Evolutionary conservation across 495 filamentous ascomycete genomes (phyloP).

Genomic region (Parathielavia hyrcaniae): DNA sequence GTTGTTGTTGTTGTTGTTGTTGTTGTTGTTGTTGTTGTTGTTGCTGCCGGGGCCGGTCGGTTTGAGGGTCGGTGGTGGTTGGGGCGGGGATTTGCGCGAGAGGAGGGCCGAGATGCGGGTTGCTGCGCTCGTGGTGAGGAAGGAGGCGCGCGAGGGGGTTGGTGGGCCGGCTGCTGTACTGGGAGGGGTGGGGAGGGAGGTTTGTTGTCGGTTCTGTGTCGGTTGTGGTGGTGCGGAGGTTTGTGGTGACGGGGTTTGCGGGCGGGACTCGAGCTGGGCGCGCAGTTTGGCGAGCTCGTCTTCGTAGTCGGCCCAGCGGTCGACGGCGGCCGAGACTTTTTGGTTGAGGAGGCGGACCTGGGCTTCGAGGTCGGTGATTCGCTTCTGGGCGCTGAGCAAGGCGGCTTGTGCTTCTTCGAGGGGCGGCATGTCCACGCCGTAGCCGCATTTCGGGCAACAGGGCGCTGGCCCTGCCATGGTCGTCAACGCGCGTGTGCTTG

Average conservation of each 20-base stretch:
- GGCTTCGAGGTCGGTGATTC: constrained; percentile 73
- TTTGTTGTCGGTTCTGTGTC: constrained; percentile 18
- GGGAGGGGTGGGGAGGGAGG: constrained; percentile 18
- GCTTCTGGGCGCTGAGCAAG: constrained; percentile 52
- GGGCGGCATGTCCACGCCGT: constrained; percentile 32
- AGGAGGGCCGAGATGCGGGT: constrained; percentile 61
- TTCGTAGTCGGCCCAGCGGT: constrained; percentile 92
- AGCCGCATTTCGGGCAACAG: constrained; percentile 39
- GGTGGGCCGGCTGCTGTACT: constrained; percentile 18
- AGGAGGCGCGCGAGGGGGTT: constrained; percentile 33
- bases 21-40: constrained; percentile 1
- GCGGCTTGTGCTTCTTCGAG: constrained; percentile 47
- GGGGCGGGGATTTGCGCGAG: constrained; percentile 46
- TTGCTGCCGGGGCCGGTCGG: not conserved
- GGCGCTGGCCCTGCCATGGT: not conserved
- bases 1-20: constrained; percentile 16
- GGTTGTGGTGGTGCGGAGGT: not conserved
- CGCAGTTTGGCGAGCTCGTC: constrained; percentile 70
- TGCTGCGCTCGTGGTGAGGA: constrained; percentile 40
- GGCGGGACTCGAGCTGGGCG: constrained; percentile 31
- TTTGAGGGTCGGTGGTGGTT: constrained; percentile 3
- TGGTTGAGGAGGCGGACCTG: constrained; percentile 68
- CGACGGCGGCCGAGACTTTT: constrained; percentile 68
- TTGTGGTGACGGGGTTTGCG: constrained; percentile 10
- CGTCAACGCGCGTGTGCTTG: constrained; percentile 15